These are phyloP conservation scores for Globisporangium uncinulatum DNA, from an alignment of 352 stramenopile genomes.

Conservation along the genomic window DNA sequence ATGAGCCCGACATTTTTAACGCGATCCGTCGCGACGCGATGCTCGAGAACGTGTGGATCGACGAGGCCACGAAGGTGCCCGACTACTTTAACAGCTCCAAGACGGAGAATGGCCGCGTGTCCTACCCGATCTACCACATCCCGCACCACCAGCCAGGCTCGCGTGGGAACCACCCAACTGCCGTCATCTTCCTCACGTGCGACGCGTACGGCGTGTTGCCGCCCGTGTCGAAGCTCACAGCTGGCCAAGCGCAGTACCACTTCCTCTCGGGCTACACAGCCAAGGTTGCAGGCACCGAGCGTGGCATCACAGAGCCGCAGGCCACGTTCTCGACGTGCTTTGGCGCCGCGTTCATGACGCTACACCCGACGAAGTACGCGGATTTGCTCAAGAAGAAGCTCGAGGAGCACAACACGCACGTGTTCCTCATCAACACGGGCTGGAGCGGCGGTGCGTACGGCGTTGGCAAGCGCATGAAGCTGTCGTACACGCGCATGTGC, in stretches of 20 bases:
- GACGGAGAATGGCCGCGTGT: conserved; percentile 98
- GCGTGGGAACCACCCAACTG: conserved; percentile 92
- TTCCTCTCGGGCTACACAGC: conserved; percentile 98
- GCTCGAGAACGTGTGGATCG: conserved; percentile 95
- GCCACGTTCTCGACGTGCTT: conserved; percentile 98
- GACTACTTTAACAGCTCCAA: conserved; percentile 96
- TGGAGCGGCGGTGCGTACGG: conserved; percentile 96
- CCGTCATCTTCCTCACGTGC: conserved; percentile 97
- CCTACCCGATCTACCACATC: conserved; percentile 99
- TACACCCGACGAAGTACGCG: conserved; percentile 97
- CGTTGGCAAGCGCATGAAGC: conserved; percentile 96
- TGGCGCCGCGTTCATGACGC: conserved; percentile 95
- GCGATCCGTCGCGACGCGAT: conserved; percentile 96
- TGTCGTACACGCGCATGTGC: conserved; percentile 94
- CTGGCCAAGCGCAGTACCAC: conserved; percentile 97
- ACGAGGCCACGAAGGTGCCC: conserved; percentile 58
- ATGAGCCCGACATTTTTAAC: conserved; percentile 97
- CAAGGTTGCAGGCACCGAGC: conserved; percentile 98
- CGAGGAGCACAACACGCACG: conserved; percentile 90
- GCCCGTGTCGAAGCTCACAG: conserved; percentile 93
- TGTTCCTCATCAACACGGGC: conserved; percentile 97
- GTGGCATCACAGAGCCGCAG: conserved; percentile 94
- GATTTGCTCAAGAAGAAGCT: conserved; percentile 97
- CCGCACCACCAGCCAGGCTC: conserved; percentile 87
- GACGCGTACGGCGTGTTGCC: conserved; percentile 98